Evolutionary conservation across 2,329 filamentous ascomycete species (phyloP).

Genomic region (Penicillium sp.): DNA sequence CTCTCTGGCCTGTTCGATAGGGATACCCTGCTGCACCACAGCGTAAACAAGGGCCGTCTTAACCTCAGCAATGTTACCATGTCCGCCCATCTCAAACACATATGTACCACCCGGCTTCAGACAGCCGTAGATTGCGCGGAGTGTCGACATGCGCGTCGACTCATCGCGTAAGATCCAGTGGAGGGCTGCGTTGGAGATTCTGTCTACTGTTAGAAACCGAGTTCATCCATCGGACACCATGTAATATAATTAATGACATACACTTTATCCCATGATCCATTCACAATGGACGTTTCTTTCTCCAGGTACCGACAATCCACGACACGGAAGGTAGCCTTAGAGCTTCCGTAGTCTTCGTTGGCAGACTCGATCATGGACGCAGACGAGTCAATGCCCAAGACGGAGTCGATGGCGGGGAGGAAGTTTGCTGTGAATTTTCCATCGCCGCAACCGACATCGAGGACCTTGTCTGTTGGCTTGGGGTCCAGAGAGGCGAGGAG

Average conservation of each 20-base stretch:
- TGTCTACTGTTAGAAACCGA: constrained; percentile 5
- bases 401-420: constrained; percentile 41
- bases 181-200: constrained; percentile 56
- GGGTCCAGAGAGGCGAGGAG: constrained; percentile 53
- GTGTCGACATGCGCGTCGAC: constrained; percentile 43
- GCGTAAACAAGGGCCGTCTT: constrained; percentile 50
- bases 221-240: background rate
- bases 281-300: constrained; percentile 17
- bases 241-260: constrained; percentile 24
- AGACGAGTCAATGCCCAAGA: constrained; percentile 54
- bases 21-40: constrained; percentile 44
- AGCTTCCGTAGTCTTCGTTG: constrained; percentile 32
- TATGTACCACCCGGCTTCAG: constrained; percentile 52
- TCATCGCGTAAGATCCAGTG: constrained; percentile 55
- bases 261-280: constrained; percentile 43
- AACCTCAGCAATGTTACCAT: constrained; percentile 60
- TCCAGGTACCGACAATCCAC: constrained; percentile 33
- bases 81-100: constrained; percentile 63
- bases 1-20: constrained; percentile 42
- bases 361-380: constrained; percentile 51
- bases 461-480: constrained; percentile 49
- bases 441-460: constrained; percentile 59
- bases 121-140: constrained; percentile 44
- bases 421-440: constrained; percentile 52
- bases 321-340: constrained; percentile 24